Base-by-base conservation (phyloP, 2,329 filamentous ascomycete genomes). In the Gnomoniopsis sp. region DNA sequence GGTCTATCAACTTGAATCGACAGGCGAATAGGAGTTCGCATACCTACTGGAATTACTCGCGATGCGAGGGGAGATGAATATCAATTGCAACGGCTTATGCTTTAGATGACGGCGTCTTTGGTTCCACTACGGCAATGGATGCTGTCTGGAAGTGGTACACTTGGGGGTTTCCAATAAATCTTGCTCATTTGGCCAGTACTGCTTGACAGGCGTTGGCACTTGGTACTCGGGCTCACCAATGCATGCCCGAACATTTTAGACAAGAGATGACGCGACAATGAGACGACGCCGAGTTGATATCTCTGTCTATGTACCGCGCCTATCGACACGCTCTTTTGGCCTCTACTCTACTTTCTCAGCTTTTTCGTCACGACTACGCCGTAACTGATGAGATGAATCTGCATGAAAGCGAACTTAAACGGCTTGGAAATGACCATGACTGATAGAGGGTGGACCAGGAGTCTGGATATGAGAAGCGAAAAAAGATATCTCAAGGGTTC, bases 201-300 rank as follows among this genome's bases (percentile, higher is more conserved):
- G 58, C 33, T 43, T 53, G 26, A 30, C 36, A 46, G 54, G 51
- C 36, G 19, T 52, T 30, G 19, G 17, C 19, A 36, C 30, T 38
- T 54, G 22, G 14, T 7, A 38, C 36, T 30, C 12, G 53, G 57
- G 36, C 49, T 26, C n/a, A 12, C 21, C 21, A 41, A 21, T 53
- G 50, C 38, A 57, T 48, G 44, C 43, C 26, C 43, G 44, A 33
- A 6, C 21, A 52, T 34, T 23, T 34, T 34, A 48, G 21, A 34
- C 44, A n/a, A 19, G 23, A 34, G 34, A 60, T 36, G 54, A 57
- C 50, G 48, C 36, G 43, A 4, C 26, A 30, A 50, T 49, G 50
- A 51, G 34, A 52, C 21, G 34, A 52, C 23, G 26, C 12, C 12
- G 26, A 23, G 49, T 33, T 7, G 34, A 11, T 34, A 38, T 23